Conservation (phyloP, 352 stramenopile genomes). For the Aphanomyces astaci region DNA sequence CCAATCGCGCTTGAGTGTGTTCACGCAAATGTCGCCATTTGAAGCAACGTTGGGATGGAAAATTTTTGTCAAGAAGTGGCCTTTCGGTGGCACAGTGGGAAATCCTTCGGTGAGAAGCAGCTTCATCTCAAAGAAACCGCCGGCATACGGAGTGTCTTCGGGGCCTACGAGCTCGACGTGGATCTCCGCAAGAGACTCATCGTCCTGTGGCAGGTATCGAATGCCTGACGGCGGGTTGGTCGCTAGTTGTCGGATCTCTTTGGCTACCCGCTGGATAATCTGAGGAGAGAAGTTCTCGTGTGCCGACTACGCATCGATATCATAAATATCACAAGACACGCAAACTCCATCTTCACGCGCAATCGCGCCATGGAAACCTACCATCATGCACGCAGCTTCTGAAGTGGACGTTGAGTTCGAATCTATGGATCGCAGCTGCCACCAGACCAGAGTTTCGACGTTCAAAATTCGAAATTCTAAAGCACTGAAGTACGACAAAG, state of each 20-base stretch:
- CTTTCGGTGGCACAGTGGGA: slow-evolving; percentile 71
- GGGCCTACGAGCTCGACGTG: slow-evolving; percentile 95
- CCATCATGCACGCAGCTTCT: background rate
- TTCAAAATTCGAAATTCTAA: slow-evolving; percentile 12
- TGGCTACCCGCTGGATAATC: slow-evolving; percentile 87
- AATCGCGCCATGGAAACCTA: background rate
- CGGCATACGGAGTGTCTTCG: slow-evolving; percentile 96
- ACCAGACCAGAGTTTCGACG: background rate
- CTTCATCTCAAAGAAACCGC: slow-evolving; percentile 94
- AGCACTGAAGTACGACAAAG: background rate
- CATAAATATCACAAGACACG: background rate
- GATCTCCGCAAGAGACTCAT: slow-evolving; percentile 87
- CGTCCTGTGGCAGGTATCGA: slow-evolving; percentile 84
- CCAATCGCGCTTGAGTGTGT: slow-evolving; percentile 99
- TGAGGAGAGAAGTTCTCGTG: slow-evolving; percentile 84
- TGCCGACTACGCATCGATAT: slow-evolving; percentile 12
- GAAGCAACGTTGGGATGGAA: slow-evolving; percentile 99
- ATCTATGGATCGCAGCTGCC: background rate
- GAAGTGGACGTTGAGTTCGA: background rate
- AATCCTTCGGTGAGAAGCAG: slow-evolving; percentile 88
- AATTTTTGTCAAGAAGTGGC: slow-evolving; percentile 99
- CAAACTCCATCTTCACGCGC: background rate
- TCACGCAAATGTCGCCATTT: slow-evolving; percentile 98
- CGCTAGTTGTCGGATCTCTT: slow-evolving; percentile 89
- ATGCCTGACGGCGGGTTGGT: slow-evolving; percentile 88